Conservation (phyloP, 768 basidiomycete species). For the Mycena haematopus region DNA sequence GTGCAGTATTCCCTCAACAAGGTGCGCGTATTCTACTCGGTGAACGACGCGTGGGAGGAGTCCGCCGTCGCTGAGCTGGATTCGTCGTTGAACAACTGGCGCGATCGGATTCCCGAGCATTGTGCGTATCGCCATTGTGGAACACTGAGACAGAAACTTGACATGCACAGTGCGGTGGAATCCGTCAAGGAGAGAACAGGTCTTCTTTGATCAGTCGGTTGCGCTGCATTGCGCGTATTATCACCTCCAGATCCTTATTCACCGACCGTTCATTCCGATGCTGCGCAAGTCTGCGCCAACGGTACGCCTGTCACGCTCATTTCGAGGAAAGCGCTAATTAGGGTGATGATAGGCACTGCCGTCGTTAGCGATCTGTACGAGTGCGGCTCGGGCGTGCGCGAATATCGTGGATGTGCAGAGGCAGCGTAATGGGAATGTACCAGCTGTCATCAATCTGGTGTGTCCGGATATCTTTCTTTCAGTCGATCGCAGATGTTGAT, state of each 20-base stretch:
- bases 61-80: slow-evolving; percentile 75
- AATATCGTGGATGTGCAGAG: slow-evolving; percentile 69
- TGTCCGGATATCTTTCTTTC: background rate
- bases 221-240: slow-evolving; percentile 54
- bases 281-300: slow-evolving; percentile 53
- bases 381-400: slow-evolving; percentile 78
- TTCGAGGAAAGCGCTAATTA: too few species aligned
- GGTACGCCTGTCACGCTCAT: background rate
- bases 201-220: slow-evolving; percentile 64
- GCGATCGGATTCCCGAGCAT: slow-evolving; percentile 40
- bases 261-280: slow-evolving; percentile 81
- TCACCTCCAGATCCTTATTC: slow-evolving; percentile 72
- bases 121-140: slow-evolving; percentile 51
- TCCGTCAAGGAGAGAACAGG: slow-evolving; percentile 41
- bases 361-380: slow-evolving; percentile 82
- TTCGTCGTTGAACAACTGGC: slow-evolving; percentile 78
- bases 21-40: slow-evolving; percentile 55
- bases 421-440: slow-evolving; percentile 38
- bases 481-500: background rate
- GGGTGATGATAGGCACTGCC: slow-evolving; percentile 46
- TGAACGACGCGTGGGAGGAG: slow-evolving; percentile 62
- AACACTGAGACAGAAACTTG: too few species aligned
- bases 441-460: slow-evolving; percentile 43
- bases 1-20: slow-evolving; percentile 71
- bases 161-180: slow-evolving; percentile 49